Conservation (phyloP, 2,329 filamentous ascomycete genomes). For the Botryosphaeria agaves region DNA sequence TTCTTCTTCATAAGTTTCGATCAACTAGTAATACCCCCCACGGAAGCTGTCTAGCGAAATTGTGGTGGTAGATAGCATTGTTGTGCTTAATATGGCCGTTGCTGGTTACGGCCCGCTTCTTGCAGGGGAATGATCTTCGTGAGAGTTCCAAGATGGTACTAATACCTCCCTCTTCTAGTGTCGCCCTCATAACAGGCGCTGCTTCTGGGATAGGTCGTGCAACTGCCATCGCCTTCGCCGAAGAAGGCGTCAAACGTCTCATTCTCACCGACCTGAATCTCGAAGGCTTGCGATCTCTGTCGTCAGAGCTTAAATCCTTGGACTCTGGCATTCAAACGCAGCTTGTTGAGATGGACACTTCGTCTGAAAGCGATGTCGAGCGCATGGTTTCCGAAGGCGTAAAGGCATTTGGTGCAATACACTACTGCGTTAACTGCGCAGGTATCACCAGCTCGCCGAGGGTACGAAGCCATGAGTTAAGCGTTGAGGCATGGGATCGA, state of each 20-base stretch:
- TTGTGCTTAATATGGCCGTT: no score
- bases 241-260: slow-evolving; percentile 28
- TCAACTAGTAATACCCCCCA: no score
- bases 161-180: no score
- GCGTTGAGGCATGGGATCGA: slow-evolving; percentile 30
- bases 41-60: no score
- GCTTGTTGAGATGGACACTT: slow-evolving; percentile 28
- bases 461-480: slow-evolving; percentile 26
- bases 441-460: slow-evolving; percentile 30
- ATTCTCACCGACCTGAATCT: slow-evolving; percentile 29
- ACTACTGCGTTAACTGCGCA: slow-evolving; percentile 39
- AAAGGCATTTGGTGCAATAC: slow-evolving; percentile 32
- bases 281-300: slow-evolving; percentile 14
- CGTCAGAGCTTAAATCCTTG: slow-evolving; percentile 15
- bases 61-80: no score
- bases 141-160: no score
- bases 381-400: slow-evolving; percentile 23
- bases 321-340: slow-evolving; percentile 25
- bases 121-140: no score
- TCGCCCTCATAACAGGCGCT: no score
- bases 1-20: no score
- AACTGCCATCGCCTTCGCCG: slow-evolving; percentile 30
- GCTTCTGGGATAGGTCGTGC: slow-evolving; percentile 34
- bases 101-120: no score
- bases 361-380: slow-evolving; percentile 24